Evolutionary conservation across 1,284 basidiomycete genomes (phyloP), one percentile per base, ranked within the genome.

Genomic region (Papiliotrema terrestris): DNA sequence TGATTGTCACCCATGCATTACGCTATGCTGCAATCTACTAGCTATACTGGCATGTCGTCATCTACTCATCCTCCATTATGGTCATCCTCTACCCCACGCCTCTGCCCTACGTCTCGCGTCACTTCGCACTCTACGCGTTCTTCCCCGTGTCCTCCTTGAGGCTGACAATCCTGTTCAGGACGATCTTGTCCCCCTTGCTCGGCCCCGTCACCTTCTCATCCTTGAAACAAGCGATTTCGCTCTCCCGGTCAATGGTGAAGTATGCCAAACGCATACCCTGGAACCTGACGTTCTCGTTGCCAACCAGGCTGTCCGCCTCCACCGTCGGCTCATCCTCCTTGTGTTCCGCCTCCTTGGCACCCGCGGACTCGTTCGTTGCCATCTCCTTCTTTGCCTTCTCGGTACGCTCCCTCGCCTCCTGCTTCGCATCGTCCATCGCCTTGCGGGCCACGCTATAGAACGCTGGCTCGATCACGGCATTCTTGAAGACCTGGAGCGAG

Each of bases 81-180:
- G 20, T 41, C 39, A 41, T 41, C 8, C 44, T 22, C n/a, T 8
- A 17, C 22, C 29, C 29, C n/a, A n/a, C n/a, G n/a, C n/a, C n/a
- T n/a, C n/a, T n/a, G n/a, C n/a, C n/a, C n/a, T n/a, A n/a, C n/a
- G 17, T 41, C 39, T 41, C 15, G 6, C 5, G 17, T 8, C 39
- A 41, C 39, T 8, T 15, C 15, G 17, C 55, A 9, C 51, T 17
- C 32, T 62, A 75, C 17, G 69, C 71, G 54, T 71, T 75, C 74
- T 96, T 96, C n/a, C 89, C 89, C 5, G 86, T 83, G 73, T 98
- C 95, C 79, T 98, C 94, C 79, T 98, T 98, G 77, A 98, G 76
- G 58, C 86, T 89, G 25, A 98, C 94, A 63, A 98, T 94, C 54
- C 90, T 84, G 77, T 98, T 98, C 45, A 98, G 80, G 22, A 98